phyloP scores from a whole-genome alignment of 345 rosid genomes.

The Salix udensis region DNA sequence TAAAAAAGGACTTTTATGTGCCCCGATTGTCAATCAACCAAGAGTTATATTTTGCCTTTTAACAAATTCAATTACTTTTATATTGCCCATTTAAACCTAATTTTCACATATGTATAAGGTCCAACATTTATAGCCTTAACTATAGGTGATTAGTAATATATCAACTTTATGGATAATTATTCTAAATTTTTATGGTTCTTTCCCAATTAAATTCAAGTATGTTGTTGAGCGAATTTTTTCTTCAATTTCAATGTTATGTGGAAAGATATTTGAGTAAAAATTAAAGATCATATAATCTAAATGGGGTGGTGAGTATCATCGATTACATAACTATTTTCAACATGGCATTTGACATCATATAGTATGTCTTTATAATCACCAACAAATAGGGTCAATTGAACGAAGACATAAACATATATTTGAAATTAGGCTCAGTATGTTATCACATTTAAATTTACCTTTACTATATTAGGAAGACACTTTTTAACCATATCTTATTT shows the following conservation, averaged over 20 bases:
- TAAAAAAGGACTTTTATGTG: too few relatives aligned
- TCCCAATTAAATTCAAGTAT: too few relatives aligned
- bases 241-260: not conserved
- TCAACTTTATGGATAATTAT: not conserved
- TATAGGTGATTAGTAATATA: not conserved
- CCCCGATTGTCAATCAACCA: not conserved
- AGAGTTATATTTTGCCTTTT: not conserved
- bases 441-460: not conserved
- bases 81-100: not conserved
- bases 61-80: not conserved
- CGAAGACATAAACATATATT: too few relatives aligned
- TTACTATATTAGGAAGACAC: too few relatives aligned
- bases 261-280: too few relatives aligned
- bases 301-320: not conserved
- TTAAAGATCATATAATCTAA: too few relatives aligned
- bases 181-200: not conserved
- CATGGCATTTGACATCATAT: too few relatives aligned
- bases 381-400: not conserved
- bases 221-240: not conserved
- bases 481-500: rapidly evolving
- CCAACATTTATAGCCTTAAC: not conserved
- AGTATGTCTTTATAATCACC: not conserved
- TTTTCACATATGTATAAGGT: not conserved
- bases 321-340: not conserved
- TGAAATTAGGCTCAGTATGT: not conserved